Conservation (phyloP, 495 filamentous ascomycete species). For the Daldinia bambusicola region DNA sequence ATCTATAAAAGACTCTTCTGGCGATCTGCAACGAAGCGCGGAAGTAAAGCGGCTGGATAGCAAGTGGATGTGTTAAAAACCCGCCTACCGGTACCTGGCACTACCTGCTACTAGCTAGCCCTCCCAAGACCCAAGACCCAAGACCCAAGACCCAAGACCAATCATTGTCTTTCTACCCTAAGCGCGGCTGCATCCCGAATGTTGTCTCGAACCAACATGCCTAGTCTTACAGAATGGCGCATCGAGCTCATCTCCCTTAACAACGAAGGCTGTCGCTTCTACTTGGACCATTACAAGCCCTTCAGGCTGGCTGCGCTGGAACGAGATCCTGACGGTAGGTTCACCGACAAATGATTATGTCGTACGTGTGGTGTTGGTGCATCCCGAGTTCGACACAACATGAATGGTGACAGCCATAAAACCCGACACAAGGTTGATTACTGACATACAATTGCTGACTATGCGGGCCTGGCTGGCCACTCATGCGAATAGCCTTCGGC, state of each 20-base stretch:
- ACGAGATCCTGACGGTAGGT: slow-evolving; percentile 46
- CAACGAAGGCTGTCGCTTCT: slow-evolving; percentile 33
- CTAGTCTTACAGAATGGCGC: slow-evolving; percentile 21
- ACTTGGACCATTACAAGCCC: slow-evolving; percentile 43
- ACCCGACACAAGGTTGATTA: background rate
- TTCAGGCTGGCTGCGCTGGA: slow-evolving; percentile 51
- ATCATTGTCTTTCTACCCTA: slow-evolving; percentile 15
- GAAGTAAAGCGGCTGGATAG: slow-evolving; percentile 3
- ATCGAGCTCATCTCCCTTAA: slow-evolving; percentile 41
- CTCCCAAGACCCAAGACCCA: no score
- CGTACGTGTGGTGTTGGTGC: slow-evolving; percentile 7
- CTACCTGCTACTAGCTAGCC: no score
- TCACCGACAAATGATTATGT: slow-evolving; percentile 7
- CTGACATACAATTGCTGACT: slow-evolving; percentile 14
- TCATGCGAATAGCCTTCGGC: slow-evolving; percentile 53
- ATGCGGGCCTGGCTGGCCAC: background rate
- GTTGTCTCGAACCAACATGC: slow-evolving; percentile 21
- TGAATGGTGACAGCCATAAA: background rate
- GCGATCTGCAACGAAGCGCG: slow-evolving; percentile 15
- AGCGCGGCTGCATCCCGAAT: slow-evolving; percentile 9
- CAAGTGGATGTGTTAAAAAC: slow-evolving; percentile 2
- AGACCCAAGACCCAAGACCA: no score
- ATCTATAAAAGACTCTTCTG: no score
- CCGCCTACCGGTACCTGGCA: slow-evolving; percentile 6
- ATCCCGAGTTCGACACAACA: background rate